phyloP scores from a whole-genome alignment of 1,139 yeast genomes.

The Meyerozyma carpophila region DNA sequence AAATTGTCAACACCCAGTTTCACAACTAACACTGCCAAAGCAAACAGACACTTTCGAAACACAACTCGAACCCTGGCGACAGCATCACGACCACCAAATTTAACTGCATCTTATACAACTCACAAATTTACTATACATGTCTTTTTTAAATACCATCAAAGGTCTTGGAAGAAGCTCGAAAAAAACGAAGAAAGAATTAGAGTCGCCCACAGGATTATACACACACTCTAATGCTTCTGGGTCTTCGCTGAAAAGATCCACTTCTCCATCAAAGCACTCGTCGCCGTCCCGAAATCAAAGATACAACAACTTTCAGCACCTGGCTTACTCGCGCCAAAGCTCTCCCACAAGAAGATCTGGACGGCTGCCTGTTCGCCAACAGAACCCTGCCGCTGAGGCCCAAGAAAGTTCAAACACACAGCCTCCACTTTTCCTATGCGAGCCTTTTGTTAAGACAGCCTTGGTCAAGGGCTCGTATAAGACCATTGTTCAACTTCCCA shows the following conservation, averaged over 20 bases:
- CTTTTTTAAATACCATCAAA: constrained; percentile 43
- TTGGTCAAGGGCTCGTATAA: constrained; percentile 96
- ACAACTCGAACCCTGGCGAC: not conserved
- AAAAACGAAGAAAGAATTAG: constrained; percentile 43
- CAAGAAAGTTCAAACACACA: constrained; percentile 10
- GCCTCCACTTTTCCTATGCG: constrained; percentile 72
- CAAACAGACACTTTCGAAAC: not conserved
- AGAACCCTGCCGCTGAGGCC: constrained; percentile 7
- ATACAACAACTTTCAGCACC: constrained; percentile 15
- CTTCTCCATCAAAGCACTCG: constrained; percentile 26
- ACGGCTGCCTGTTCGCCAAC: constrained; percentile 20
- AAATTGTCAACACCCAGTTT: not conserved
- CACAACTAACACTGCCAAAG: not conserved
- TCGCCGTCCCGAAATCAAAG: constrained; percentile 27
- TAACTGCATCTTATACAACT: no score
- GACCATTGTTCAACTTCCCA: constrained; percentile 91
- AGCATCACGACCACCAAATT: not conserved
- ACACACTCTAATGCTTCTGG: constrained; percentile 29
- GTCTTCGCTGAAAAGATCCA: constrained; percentile 32
- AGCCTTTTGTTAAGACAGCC: constrained; percentile 91
- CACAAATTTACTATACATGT: constrained; percentile 19
- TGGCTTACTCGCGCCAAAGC: constrained; percentile 16
- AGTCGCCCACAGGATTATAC: constrained; percentile 28
- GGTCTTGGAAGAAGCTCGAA: constrained; percentile 65
- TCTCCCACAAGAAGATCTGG: constrained; percentile 33